Evolutionary conservation across 441 rosid genomes (phyloP), one percentile per base, ranked within the genome.

Genomic region (Biscutella laevigata): DNA sequence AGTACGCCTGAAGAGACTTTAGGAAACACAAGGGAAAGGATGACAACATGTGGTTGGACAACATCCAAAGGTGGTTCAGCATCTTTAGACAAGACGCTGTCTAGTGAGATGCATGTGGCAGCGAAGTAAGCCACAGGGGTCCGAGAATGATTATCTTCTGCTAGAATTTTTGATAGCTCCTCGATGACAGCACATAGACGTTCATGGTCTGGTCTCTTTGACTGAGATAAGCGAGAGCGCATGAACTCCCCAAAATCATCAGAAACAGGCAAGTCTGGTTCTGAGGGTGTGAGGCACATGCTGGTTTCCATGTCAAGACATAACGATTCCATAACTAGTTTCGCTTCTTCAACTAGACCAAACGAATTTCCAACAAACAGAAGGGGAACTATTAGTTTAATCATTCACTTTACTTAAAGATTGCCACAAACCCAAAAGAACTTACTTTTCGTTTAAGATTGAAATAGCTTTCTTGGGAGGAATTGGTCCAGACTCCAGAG

Each of bases 51-150:
- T 26, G 96, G 74, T n/a, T 73, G 78, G 13, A 85, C 36, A 0
- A 71, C 67, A 39, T 77, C 76, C 43, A 77, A 9, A 46, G 81
- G 66, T 17, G 77, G 73, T 17, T 69, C 74, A 19, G 69, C 53
- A 50, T 50, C 34, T 40, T 68, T 47, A 4, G 73, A 67, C 60
- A 58, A 30, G 47, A 84, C 74, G 39, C 77, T 78, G 61, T 78
- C 77, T n/a, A 87, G 74, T 11, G 90, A 83, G 43, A 73, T 71
- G 66, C 79, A 75, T 0, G 79, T 61, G 47, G 78, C 80, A 30
- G 80, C 86, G 16, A 84, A 85, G 74, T 75, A 87, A 59, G 94
- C 86, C 36, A 79, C 48, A 1, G 95, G 80, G 2, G 79, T 72
- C 46, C 71, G 74, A 34, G 78, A 74, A 12, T 78, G 78, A 66